These are phyloP conservation scores for Gonium pectorale DNA, from an alignment of 139 green algal genomes.

Conservation along the genomic window DNA sequence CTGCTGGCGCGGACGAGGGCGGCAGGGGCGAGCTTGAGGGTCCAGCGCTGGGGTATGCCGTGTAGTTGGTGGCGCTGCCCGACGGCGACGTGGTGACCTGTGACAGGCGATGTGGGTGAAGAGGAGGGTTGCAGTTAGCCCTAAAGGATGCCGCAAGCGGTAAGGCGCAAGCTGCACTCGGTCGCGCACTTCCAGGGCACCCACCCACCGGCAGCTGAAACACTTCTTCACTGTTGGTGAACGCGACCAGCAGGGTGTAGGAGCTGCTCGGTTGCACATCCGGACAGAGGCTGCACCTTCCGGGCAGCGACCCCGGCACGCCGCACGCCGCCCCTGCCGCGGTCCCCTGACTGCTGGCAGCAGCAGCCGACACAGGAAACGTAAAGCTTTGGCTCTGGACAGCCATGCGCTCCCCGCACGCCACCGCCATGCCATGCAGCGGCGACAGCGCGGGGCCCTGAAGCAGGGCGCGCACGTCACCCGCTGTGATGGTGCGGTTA, in stretches of 20 bases:
- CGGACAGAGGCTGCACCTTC: constrained; percentile 46
- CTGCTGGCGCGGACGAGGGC: not conserved
- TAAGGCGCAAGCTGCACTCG: no score
- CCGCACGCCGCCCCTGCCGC: not conserved
- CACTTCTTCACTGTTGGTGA: not conserved
- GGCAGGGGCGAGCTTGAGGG: not conserved
- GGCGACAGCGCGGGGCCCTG: not conserved
- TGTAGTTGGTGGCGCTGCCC: not conserved
- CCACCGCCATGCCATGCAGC: constrained; percentile 1
- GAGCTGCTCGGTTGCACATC: constrained; percentile 1
- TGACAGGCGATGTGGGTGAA: not conserved
- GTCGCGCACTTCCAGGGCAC: no score
- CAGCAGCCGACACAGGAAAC: constrained; percentile 11
- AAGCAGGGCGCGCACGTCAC: constrained; percentile 15
- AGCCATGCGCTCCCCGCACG: constrained; percentile 33
- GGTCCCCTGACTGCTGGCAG: not conserved
- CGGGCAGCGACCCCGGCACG: not conserved
- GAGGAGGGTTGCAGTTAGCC: no score
- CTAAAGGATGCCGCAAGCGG: no score
- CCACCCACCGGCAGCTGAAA: constrained; percentile 19
- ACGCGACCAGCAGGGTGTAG: constrained; percentile 46
- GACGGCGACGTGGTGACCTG: constrained; percentile 26
- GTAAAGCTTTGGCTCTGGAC: not conserved
- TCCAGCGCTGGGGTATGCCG: not conserved
- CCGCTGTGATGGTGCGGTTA: not conserved